A percentile compares a stretch with the other conserved stretches of the same genome.
Evolutionary conservation across 257 asterid species (phyloP).

Genomic region (Solanum phureja): DNA sequence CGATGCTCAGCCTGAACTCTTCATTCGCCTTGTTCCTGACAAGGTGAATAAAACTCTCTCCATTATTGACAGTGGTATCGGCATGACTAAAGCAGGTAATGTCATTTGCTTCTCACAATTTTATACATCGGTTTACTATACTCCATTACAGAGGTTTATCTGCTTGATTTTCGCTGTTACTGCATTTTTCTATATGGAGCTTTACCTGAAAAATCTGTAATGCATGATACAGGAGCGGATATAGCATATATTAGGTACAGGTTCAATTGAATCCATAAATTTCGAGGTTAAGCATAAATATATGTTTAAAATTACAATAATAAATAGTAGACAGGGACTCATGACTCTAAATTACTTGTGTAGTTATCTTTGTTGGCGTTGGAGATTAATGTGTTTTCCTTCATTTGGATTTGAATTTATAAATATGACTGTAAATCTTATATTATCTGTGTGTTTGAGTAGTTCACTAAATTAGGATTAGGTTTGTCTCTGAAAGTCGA

Average conservation of each 20-base stretch:
- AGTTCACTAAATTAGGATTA: not conserved
- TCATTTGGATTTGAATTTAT: not conserved
- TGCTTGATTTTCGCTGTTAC: not conserved
- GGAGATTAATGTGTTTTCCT: not conserved
- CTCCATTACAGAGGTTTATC: not conserved
- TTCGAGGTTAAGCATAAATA: not conserved
- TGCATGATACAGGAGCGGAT: not conserved
- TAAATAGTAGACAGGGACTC: not conserved
- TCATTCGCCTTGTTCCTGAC: slow-evolving; percentile 4
- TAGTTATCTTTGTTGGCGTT: not conserved
- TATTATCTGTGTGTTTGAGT: not conserved
- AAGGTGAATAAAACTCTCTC: slow-evolving; percentile 4
- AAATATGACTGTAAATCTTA: not conserved
- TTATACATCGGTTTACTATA: not conserved
- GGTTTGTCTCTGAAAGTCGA: not conserved
- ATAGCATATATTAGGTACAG: not conserved
- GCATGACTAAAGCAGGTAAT: slow-evolving; percentile 10
- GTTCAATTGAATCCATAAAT: not conserved
- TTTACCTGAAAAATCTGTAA: not conserved
- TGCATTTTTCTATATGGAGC: not conserved
- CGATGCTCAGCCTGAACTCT: slow-evolving; percentile 7
- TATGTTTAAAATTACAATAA: not conserved
- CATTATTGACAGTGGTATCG: slow-evolving; percentile 5
- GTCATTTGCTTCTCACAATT: not conserved
- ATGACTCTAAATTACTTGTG: not conserved